Conservation (phyloP, 106 monocot genomes). For the Dactylorhiza incarnata region DNA sequence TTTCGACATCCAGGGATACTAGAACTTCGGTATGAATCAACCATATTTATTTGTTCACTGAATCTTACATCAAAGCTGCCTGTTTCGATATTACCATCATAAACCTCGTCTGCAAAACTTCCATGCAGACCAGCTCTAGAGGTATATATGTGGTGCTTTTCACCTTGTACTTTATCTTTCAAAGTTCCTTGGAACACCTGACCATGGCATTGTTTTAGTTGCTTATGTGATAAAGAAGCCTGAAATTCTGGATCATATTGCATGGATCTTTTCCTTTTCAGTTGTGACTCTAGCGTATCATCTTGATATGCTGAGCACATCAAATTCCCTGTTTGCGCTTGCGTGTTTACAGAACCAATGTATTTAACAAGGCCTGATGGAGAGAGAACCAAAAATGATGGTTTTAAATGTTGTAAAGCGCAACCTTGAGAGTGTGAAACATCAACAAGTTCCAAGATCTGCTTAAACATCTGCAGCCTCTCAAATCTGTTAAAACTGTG, state of each 20-base stretch:
- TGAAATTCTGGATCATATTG: conserved; percentile 15
- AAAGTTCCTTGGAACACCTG: not conserved
- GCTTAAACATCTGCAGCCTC: conserved; percentile 65
- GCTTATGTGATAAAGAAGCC: conserved; percentile 21
- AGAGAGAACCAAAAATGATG: conserved; percentile 52
- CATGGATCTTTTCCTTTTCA: conserved; percentile 44
- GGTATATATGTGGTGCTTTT: conserved; percentile 10
- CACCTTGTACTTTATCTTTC: conserved; percentile 33
- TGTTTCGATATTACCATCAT: conserved; percentile 10
- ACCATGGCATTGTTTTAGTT: conserved; percentile 19
- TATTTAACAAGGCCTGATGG: conserved; percentile 63
- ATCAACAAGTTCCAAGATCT: conserved; percentile 75
- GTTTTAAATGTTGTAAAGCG: conserved; percentile 47
- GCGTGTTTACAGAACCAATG: conserved; percentile 36
- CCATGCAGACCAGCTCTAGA: conserved; percentile 9
- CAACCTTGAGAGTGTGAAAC: conserved; percentile 49
- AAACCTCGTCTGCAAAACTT: conserved; percentile 14
- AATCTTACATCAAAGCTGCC: conserved; percentile 15
- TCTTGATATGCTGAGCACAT: conserved; percentile 15
- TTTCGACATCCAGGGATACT: conserved; percentile 5
- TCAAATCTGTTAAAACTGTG: conserved; percentile 40
- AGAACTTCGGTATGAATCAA: conserved; percentile 6
- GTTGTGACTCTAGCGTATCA: conserved; percentile 15
- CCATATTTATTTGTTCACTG: conserved; percentile 6
- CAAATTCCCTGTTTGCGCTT: conserved; percentile 13